Percentiles rank a stretch among this genome's conserved stretches.
Evolutionary conservation across 768 basidiomycete species (phyloP).

Genomic region (Phylloporus rhodoxanthus): DNA sequence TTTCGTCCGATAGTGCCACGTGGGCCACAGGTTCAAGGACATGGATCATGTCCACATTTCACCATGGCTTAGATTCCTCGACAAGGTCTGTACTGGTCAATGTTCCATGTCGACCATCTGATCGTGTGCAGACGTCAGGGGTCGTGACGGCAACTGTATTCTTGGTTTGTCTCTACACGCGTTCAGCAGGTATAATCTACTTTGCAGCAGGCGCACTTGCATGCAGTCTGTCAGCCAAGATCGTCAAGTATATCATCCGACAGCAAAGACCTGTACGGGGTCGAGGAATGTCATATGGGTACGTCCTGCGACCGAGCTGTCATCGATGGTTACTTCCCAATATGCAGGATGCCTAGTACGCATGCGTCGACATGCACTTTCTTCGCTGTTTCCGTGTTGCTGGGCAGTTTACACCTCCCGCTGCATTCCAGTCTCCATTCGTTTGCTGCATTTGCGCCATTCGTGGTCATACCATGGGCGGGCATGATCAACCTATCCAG

Average conservation of each 20-base stretch:
- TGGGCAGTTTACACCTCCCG: constrained; percentile 55
- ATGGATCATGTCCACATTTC: constrained; percentile 1
- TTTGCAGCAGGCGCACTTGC: constrained; percentile 52
- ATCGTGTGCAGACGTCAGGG: constrained; percentile 47
- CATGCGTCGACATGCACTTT: constrained; percentile 68
- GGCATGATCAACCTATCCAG: constrained; percentile 53
- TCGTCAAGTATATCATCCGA: constrained; percentile 52
- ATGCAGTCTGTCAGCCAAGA: constrained; percentile 55
- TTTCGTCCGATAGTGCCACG: constrained; percentile 18
- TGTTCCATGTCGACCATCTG: background rate
- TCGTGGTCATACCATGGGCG: constrained; percentile 53
- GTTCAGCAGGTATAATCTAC: constrained; percentile 57
- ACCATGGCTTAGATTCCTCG: constrained; percentile 29
- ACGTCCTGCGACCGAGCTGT: constrained; percentile 15
- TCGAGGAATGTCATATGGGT: constrained; percentile 66
- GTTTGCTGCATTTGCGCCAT: constrained; percentile 30
- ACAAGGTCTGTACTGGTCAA: constrained; percentile 22
- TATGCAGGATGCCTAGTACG: constrained; percentile 73
- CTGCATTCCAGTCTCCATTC: constrained; percentile 49
- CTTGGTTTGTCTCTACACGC: constrained; percentile 48
- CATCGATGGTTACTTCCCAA: background rate
- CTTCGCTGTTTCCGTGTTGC: constrained; percentile 53
- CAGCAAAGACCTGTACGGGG: constrained; percentile 55
- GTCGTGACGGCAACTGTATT: constrained; percentile 51
- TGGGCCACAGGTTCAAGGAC: too few relatives aligned